A percentile compares a stretch with the other conserved stretches of the same genome.
These are phyloP conservation scores for Xylaria sp. DNA, from an alignment of 2,329 filamentous ascomycete genomes.

Conservation along the genomic window DNA sequence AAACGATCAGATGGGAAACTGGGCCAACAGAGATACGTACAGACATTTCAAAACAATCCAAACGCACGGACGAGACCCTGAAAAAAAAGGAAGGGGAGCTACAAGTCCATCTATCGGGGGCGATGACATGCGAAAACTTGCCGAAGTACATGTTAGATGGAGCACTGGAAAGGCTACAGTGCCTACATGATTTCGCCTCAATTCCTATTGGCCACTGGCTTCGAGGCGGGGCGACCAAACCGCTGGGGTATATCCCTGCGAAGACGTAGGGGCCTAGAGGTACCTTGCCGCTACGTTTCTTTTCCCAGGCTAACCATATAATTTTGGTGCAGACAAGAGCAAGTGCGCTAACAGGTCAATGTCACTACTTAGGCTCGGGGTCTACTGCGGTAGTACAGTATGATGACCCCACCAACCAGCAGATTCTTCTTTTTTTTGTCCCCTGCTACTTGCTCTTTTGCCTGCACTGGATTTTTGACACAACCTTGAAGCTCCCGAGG, in stretches of 20 bases:
- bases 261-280: background rate
- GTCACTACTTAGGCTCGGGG: constrained; percentile 28
- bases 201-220: constrained; percentile 34
- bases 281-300: constrained; percentile 27
- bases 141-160: constrained; percentile 17
- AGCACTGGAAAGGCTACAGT: constrained; percentile 23
- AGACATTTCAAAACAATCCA: background rate
- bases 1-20: background rate
- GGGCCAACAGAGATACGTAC: background rate
- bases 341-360: constrained; percentile 19
- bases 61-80: constrained; percentile 32
- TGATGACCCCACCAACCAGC: constrained; percentile 33
- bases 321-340: constrained; percentile 8
- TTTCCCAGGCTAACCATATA: constrained; percentile 13
- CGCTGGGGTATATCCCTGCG: constrained; percentile 27
- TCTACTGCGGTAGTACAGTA: background rate
- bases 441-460: constrained; percentile 14
- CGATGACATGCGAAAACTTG: constrained; percentile 25
- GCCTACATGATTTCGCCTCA: constrained; percentile 19
- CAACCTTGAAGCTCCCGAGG: constrained; percentile 27
- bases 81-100: constrained; percentile 23
- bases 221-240: constrained; percentile 24
- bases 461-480: constrained; percentile 19
- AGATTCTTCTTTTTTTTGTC: constrained; percentile 31
- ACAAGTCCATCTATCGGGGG: constrained; percentile 10